These are phyloP conservation scores for Neurospora sublineolata DNA, from an alignment of 495 filamentous ascomycete species.

Conservation along the genomic window DNA sequence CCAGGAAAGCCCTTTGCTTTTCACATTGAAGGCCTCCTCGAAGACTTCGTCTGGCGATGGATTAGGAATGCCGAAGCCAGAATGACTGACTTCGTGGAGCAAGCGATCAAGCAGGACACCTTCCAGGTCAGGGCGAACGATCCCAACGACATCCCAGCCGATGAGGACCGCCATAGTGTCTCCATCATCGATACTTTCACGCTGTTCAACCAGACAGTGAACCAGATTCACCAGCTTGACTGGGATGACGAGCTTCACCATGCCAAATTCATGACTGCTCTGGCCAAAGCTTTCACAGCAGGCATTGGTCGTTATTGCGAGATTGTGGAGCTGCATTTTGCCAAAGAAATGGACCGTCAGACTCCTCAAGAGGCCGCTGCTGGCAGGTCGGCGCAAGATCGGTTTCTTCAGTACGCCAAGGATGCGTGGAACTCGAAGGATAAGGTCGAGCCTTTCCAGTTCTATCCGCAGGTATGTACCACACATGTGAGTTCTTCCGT, in stretches of 20 bases:
- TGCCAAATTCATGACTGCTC: constrained; percentile 93
- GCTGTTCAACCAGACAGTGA: constrained; percentile 80
- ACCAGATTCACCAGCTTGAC: constrained; percentile 71
- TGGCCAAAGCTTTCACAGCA: constrained; percentile 74
- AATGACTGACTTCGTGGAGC: constrained; percentile 75
- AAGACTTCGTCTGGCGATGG: constrained; percentile 93
- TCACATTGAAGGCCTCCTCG: constrained; percentile 72
- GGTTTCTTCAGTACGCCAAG: constrained; percentile 81
- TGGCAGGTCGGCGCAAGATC: constrained; percentile 76
- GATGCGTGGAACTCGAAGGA: constrained; percentile 91
- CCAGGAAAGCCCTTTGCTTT: constrained; percentile 63
- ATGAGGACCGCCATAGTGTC: constrained; percentile 82
- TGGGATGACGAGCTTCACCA: constrained; percentile 93
- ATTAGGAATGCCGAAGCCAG: constrained; percentile 68
- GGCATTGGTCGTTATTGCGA: constrained; percentile 89
- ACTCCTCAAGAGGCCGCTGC: constrained; percentile 76
- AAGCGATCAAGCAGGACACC: constrained; percentile 76
- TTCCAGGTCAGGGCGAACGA: constrained; percentile 59
- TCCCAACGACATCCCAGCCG: constrained; percentile 48
- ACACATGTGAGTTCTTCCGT: background rate
- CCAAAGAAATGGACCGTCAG: constrained; percentile 83
- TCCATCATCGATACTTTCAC: constrained; percentile 91
- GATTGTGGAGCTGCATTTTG: constrained; percentile 73
- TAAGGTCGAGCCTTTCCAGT: constrained; percentile 95
- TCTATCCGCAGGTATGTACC: constrained; percentile 74